phyloP scores from a whole-genome alignment of 495 filamentous ascomycete genomes.

The Chaetomium cochliodes region DNA sequence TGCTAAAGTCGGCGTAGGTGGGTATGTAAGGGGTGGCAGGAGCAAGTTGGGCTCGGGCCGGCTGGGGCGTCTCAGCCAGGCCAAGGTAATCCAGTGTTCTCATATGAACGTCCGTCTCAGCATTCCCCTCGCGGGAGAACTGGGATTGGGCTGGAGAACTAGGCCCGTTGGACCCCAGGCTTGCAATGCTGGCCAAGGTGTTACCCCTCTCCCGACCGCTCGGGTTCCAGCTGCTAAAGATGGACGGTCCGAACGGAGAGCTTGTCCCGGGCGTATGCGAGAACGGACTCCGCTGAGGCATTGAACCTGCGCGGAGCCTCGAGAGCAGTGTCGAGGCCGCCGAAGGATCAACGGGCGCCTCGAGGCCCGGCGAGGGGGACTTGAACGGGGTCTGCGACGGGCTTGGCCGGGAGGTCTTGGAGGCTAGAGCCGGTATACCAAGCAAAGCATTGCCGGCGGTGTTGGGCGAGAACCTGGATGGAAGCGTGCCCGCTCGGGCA shows the following conservation, averaged over 20 bases:
- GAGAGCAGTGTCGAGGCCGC: conserved; percentile 74
- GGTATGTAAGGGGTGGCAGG: conserved; percentile 66
- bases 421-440: conserved; percentile 62
- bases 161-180: conserved; percentile 72
- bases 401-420: conserved; percentile 82
- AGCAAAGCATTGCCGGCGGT: conserved; percentile 58
- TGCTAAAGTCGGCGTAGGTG: conserved; percentile 69
- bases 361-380: conserved; percentile 69
- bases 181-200: conserved; percentile 80
- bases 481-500: conserved; percentile 91
- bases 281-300: conserved; percentile 82
- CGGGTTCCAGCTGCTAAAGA: conserved; percentile 85
- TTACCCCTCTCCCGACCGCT: conserved; percentile 69
- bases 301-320: conserved; percentile 87
- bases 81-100: conserved; percentile 95
- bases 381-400: conserved; percentile 90
- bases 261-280: conserved; percentile 51
- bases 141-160: conserved; percentile 86
- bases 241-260: conserved; percentile 79
- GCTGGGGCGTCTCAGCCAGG: conserved; percentile 89
- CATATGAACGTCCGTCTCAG: conserved; percentile 79
- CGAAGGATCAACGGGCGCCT: conserved; percentile 52
- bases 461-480: conserved; percentile 82
- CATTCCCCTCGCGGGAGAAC: conserved; percentile 82
- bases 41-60: conserved; percentile 66